Base-by-base conservation (phyloP, 2,329 filamentous ascomycete species). In the Diaporthe nobilis region DNA sequence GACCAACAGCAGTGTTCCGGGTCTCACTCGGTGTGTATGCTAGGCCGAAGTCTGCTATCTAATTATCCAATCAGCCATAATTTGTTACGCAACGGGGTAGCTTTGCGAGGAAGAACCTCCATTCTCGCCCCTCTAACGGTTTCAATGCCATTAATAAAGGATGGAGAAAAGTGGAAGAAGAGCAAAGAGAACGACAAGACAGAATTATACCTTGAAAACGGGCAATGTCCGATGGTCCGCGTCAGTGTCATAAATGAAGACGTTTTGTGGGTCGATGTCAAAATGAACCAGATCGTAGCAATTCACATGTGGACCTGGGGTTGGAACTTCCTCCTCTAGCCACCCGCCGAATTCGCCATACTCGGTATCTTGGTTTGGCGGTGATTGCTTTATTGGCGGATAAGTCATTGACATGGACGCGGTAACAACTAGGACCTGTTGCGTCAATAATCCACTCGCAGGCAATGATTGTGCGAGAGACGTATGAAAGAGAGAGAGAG, bases 41-140 rank as follows among this genome's bases (percentile, higher is more conserved):
- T 9, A 72, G 15, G 2, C 70, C 70, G 9, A 72, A 72, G 22
- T 72, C 70, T 61, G 55, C 55, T 22, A 61, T n/a, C 70, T 72
- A 28, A 4, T 12, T 25, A 7, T 47, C 6, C 3, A 8, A 28
- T 72, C 5, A 72, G 42, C 42, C 13, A 2, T 15, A n/a, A 31
- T 47, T 8, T n/a, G 8, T 44, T 42, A 22, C 39, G 7, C 28
- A 57, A 31, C 7, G 5, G 39, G 37, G 39, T 39, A 15, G 10
- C n/a, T 55, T 42, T 28, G 20, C 13, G 15, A 3, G 13, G 4
- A 17, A 53, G 6, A 1, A 15, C 3, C 9, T 10, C 10, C 31
- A n/a, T 7, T n/a, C 31, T 58, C 8, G 4, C 3, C 31, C 20
- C 6, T 34, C 22, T 9, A n/a, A 22, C 5, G 28, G 31, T 10